Evolutionary conservation across 2,329 filamentous ascomycete genomes (phyloP), one percentile per base, ranked within the genome.

Genomic region (Aureobasidium lini): DNA sequence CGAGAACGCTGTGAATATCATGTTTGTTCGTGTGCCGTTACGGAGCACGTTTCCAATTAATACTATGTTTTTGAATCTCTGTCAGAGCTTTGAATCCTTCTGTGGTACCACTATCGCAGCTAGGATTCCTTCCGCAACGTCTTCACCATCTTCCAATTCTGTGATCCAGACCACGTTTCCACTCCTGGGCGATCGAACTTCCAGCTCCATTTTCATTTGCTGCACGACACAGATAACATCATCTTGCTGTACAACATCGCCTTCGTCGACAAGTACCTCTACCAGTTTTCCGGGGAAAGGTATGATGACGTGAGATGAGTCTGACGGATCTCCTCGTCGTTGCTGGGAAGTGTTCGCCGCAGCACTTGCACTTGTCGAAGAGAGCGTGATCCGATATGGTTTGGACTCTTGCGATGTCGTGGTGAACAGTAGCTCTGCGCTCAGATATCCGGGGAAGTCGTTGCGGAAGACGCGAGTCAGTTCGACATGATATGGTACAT

Each of bases 171-270:
- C 71, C 4, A 82, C 75, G 2, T 66, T 68, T 0, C 83, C 83
- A 1, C 73, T 71, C 4, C 73, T 73, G 15, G 75, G 72, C 58
- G 75, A 76, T 23, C 84, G 69, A 2, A 87, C 78, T 65, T 86
- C 84, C n/a, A 86, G 69, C 63, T 87, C 84, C 84, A 86, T 87
- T 70, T 86, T 86, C 83, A 86, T 86, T 69, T 86, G 84, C 69
- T 81, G 81, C 18, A 86, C 78, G 16, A 86, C 81, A 7, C 74
- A 80, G 63, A 86, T 72, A 0, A 80, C 71, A 40, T 85, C 78
- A 1, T 81, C 81, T 61, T 79, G 72, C 18, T 67, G 68, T 0
- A 83, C 71, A 6, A 68, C 63, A 61, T 83, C 79, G 0, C 80
- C 81, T 4, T 76, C 75, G 6, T 80, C 75, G 0, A 86, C 81